A percentile compares a stretch with the other conserved stretches of the same genome.
phyloP scores from a whole-genome alignment of 768 basidiomycete genomes.

The Tricholomella constricta region DNA sequence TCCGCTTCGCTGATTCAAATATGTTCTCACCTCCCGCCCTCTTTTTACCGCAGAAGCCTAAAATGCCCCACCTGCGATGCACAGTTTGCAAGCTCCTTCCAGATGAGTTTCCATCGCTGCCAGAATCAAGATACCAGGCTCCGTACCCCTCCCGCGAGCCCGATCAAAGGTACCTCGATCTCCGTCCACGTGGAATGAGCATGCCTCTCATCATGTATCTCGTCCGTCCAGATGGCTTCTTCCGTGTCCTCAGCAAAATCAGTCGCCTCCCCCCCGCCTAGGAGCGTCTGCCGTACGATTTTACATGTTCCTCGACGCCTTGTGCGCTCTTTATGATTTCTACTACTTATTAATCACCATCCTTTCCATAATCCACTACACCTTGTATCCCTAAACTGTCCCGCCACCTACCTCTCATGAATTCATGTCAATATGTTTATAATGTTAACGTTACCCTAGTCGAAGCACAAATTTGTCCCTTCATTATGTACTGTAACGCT shows the following conservation, averaged over 20 bases:
- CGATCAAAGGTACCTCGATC: constrained; percentile 12
- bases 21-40: constrained; percentile 2
- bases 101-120: constrained; percentile 25
- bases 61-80: constrained; percentile 26
- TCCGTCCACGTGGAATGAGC: not conserved
- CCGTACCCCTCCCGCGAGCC: constrained; percentile 14
- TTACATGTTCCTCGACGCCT: not conserved
- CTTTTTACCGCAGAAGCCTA: constrained; percentile 12
- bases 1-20: constrained; percentile 1
- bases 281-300: not conserved
- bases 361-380: not conserved
- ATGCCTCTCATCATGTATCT: not conserved
- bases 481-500: no score
- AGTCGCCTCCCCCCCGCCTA: not conserved
- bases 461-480: no score
- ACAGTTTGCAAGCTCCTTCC: constrained; percentile 19
- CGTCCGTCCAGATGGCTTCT: constrained; percentile 9
- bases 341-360: no score
- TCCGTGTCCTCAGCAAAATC: constrained; percentile 13
- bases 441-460: not conserved
- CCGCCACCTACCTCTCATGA: not conserved
- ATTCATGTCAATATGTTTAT: not conserved
- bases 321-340: no score
- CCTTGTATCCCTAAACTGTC: not conserved
- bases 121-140: constrained; percentile 2